A percentile compares a stretch with the other conserved stretches of the same genome.
Conservation (phyloP, 768 basidiomycete species). For the Tephrocybe sp. region DNA sequence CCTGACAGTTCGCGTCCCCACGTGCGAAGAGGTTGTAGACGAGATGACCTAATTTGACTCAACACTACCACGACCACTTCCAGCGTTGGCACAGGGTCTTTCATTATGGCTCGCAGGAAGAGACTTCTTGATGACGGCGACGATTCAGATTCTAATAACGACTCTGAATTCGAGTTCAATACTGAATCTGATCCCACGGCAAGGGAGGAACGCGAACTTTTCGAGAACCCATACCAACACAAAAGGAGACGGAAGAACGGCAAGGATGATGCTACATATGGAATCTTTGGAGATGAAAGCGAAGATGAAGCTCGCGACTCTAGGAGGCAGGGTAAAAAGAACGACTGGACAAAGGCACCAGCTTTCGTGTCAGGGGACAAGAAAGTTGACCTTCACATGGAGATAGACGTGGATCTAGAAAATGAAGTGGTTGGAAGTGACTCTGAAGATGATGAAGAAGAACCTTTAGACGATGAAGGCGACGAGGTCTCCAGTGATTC, state of each 20-base stretch:
- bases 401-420: conserved; percentile 29
- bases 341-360: conserved; percentile 76
- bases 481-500: conserved; percentile 44
- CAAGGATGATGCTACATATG: conserved; percentile 77
- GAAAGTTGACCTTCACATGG: conserved; percentile 44
- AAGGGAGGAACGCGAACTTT: conserved; percentile 73
- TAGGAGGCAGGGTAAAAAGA: conserved; percentile 36
- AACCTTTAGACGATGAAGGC: conserved; percentile 34
- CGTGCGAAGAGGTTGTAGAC: too few species aligned
- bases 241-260: conserved; percentile 66
- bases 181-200: conserved; percentile 57
- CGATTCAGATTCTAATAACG: conserved; percentile 67
- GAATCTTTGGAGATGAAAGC: conserved; percentile 71
- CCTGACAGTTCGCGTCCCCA: background rate
- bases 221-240: conserved; percentile 72
- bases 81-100: background rate
- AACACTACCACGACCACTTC: background rate
- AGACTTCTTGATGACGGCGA: conserved; percentile 68
- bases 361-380: conserved; percentile 67
- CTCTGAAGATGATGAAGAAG: conserved; percentile 37
- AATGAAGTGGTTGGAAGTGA: conserved; percentile 32
- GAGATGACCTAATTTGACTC: conserved; percentile 5
- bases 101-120: conserved; percentile 72
- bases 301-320: conserved; percentile 52
- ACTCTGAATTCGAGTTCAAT: conserved; percentile 50